Percentiles rank a stretch among this genome's conserved stretches.
phyloP scores from a whole-genome alignment of 2,329 filamentous ascomycete species.

The Xylaria sp. region DNA sequence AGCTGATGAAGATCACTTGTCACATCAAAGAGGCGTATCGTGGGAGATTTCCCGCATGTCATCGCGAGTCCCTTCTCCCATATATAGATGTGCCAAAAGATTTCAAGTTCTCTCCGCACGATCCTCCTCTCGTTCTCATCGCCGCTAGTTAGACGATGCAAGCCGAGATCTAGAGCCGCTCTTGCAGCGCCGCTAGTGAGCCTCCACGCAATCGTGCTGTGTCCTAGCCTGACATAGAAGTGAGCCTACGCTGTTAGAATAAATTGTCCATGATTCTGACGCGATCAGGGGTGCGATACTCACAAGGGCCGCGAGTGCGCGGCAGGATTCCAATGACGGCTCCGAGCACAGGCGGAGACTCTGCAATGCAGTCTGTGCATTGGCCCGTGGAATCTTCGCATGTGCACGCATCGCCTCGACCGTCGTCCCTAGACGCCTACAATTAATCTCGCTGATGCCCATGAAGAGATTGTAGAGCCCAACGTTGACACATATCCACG shows the following conservation, averaged over 20 bases:
- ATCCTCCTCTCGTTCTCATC: not conserved
- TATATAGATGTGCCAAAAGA: constrained; percentile 49
- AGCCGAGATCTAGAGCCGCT: constrained; percentile 45
- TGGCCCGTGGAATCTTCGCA: constrained; percentile 35
- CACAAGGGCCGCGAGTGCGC: constrained; percentile 46
- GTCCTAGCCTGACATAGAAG: constrained; percentile 47
- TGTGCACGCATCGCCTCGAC: constrained; percentile 35
- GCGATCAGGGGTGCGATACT: constrained; percentile 20
- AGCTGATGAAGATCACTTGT: constrained; percentile 35
- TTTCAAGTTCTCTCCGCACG: constrained; percentile 28
- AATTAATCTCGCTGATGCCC: constrained; percentile 27
- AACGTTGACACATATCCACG: constrained; percentile 47
- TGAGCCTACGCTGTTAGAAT: constrained; percentile 37
- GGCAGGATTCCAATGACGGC: constrained; percentile 44
- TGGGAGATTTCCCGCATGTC: constrained; percentile 45
- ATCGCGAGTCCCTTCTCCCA: constrained; percentile 49
- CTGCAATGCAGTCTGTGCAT: constrained; percentile 45
- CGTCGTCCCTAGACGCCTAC: constrained; percentile 34
- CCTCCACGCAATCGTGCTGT: constrained; percentile 47
- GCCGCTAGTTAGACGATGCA: constrained; percentile 43
- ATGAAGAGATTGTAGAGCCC: constrained; percentile 45
- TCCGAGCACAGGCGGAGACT: constrained; percentile 47
- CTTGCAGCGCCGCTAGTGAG: constrained; percentile 45
- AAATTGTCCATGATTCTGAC: not conserved
- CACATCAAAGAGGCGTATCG: constrained; percentile 48